Evolutionary conservation across 2,329 filamentous ascomycete species (phyloP), one percentile per base, ranked within the genome.

Genomic region (Diaporthe nobilis): DNA sequence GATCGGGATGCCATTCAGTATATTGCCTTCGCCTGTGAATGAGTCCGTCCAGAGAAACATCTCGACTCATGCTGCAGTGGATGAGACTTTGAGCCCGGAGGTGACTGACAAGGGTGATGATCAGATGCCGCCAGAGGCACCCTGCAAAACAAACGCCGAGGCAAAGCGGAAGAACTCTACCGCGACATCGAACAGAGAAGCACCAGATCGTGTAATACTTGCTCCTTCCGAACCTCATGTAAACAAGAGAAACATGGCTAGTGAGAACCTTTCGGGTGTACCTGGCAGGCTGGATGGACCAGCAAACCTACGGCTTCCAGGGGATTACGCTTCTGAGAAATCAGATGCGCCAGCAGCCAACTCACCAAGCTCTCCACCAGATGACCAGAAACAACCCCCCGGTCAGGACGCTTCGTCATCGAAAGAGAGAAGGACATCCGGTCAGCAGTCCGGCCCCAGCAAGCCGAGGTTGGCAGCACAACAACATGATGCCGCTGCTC

Each of bases 21-120:
- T 71, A 42, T 34, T 77, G 12, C 80, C 44, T 77, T 78, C 15
- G 74, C 78, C 58, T 77, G 75, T 61, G 42, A 61, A 25, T 7
- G 73, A 53, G 34, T 37, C 31, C 47, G 44, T 55, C 28, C 76
- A 58, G n/a, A 60, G 17, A 28, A 53, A 22, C 15, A 34, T 28
- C 1, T 60, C 63, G 34, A 34, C 20, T 44, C 28, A 49, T 51
- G 37, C 31, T 51, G 39, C 34, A n/a, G 25, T 37, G 25, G 70
- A 67, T 9, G 25, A 53, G 31, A n/a, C 25, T 12, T 20, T 17
- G 13, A 37, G 25, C 34, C 17, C 39, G 9, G 15, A 12, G 37
- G 10, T 53, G n/a, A 28, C 20, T 5, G 57, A 28, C 0, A 12
- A 13, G 39, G 17, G 28, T 39, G 15, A 65, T 25, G 34, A 28